Percentiles rank a stretch among this genome's conserved stretches.
Conservation (phyloP, 202 grass and related monocot genomes). For the Brachypodium distachyon region DNA sequence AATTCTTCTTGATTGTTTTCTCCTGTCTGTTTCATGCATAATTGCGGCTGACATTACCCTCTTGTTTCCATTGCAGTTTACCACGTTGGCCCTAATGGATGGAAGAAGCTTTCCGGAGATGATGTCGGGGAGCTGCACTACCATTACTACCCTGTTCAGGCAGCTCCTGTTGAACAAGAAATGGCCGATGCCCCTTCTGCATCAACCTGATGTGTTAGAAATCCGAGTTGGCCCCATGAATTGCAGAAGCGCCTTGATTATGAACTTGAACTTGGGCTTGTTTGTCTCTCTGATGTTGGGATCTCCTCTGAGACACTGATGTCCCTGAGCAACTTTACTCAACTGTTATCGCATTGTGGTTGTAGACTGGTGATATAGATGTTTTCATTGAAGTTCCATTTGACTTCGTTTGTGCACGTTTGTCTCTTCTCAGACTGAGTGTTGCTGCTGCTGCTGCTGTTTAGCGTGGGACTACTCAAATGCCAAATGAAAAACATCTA, state of each 20-base stretch:
- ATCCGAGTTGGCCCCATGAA: neutral
- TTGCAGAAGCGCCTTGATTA: conserved; percentile 16
- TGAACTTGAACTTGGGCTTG: conserved; percentile 23
- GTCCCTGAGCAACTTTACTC: neutral
- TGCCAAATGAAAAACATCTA: no score
- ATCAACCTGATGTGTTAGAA: conserved; percentile 6
- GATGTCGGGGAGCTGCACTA: conserved; percentile 90
- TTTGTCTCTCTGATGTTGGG: neutral
- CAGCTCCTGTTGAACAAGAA: conserved; percentile 58
- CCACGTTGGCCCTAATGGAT: conserved; percentile 77
- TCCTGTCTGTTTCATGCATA: neutral
- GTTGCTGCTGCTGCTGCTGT: neutral
- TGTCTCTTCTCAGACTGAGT: neutral
- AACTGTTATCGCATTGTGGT: neutral
- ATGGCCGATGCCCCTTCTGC: conserved; percentile 61
- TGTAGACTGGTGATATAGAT: conserved; percentile 18
- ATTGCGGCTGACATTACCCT: neutral
- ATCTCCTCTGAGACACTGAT: conserved; percentile 1
- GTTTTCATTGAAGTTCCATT: neutral
- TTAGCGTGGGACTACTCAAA: neutral
- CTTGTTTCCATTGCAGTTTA: conserved; percentile 46
- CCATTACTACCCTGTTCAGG: conserved; percentile 75
- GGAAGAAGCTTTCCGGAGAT: conserved; percentile 93
- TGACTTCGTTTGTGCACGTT: neutral
- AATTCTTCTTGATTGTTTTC: neutral